A percentile compares a stretch with the other conserved stretches of the same genome.
These are phyloP conservation scores for Solanum gandarillasii DNA, from an alignment of 257 asterid species.

Conservation along the genomic window DNA sequence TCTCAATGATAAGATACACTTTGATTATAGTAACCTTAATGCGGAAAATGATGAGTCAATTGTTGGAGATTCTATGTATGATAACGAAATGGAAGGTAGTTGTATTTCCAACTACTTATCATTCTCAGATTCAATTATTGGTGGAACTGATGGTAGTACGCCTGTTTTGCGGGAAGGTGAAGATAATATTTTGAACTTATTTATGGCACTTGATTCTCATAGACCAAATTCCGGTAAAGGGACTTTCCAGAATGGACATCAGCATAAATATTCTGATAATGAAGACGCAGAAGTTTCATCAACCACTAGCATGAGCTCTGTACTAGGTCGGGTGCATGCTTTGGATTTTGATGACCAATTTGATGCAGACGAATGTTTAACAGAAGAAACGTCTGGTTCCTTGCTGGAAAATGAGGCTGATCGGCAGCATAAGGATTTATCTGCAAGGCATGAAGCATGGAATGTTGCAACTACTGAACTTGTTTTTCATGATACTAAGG, in stretches of 20 bases:
- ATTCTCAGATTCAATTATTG: conserved; percentile 72
- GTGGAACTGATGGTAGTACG: conserved; percentile 34
- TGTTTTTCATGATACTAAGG: conserved; percentile 11
- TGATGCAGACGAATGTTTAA: conserved; percentile 37
- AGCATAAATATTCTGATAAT: conserved; percentile 29
- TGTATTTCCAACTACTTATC: conserved; percentile 69
- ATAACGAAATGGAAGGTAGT: conserved; percentile 26
- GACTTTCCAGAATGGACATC: conserved; percentile 17
- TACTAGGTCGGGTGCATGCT: conserved; percentile 62
- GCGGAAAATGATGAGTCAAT: conserved; percentile 23
- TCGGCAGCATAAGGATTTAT: conserved; percentile 5
- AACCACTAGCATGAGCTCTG: conserved; percentile 76
- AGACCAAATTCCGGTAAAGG: conserved; percentile 8
- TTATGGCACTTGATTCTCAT: conserved; percentile 46
- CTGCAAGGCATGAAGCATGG: conserved; percentile 1
- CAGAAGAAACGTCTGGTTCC: conserved; percentile 13
- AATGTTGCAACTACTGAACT: conserved; percentile 6
- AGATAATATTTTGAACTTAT: conserved; percentile 58
- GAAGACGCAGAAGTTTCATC: conserved; percentile 84
- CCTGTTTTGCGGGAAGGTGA: conserved; percentile 39
- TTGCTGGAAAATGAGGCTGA: conserved; percentile 24
- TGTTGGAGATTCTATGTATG: conserved; percentile 38
- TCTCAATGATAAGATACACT: conserved; percentile 1
- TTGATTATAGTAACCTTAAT: conserved; percentile 12
- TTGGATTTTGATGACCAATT: conserved; percentile 61